Conservation (phyloP, 169 alveolate genomes). For the Plasmodium reichenowi region DNA sequence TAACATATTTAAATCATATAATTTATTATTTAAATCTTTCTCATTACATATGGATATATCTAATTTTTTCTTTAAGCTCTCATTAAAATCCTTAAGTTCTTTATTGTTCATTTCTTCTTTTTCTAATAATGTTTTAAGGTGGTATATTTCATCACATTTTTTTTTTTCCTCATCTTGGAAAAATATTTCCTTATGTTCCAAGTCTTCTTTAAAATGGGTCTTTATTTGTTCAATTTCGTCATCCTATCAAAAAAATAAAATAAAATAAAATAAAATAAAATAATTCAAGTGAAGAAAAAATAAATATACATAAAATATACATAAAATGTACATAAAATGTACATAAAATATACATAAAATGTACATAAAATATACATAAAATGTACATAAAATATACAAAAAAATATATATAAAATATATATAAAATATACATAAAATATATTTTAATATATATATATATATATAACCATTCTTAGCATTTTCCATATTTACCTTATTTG, state of each 20-base stretch:
- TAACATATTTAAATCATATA: constrained; percentile 23
- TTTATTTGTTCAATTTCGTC: constrained; percentile 37
- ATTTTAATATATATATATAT: not conserved
- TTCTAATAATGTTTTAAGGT: constrained; percentile 30
- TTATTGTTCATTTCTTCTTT: constrained; percentile 14
- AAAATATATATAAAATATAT: too few species aligned
- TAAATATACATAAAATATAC: too few species aligned
- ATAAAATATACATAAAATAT: not conserved
- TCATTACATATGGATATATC: constrained; percentile 18
- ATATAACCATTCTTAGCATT: not conserved
- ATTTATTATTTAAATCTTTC: constrained; percentile 13
- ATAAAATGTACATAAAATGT: too few species aligned
- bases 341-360: too few species aligned
- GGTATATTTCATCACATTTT: constrained; percentile 28
- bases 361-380: not conserved
- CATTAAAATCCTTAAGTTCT: constrained; percentile 20
- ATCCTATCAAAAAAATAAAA: constrained; percentile 21
- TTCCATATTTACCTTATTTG: constrained; percentile 47
- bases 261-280: too few species aligned
- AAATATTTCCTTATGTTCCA: constrained; percentile 2
- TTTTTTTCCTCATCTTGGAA: constrained; percentile 32
- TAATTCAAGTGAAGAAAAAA: too few species aligned
- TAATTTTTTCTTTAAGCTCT: constrained; percentile 37
- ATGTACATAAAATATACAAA: not conserved
- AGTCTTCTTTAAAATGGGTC: not conserved